Base-by-base conservation (phyloP, 179 eudicot genomes). In the Nepenthes alata region DNA sequence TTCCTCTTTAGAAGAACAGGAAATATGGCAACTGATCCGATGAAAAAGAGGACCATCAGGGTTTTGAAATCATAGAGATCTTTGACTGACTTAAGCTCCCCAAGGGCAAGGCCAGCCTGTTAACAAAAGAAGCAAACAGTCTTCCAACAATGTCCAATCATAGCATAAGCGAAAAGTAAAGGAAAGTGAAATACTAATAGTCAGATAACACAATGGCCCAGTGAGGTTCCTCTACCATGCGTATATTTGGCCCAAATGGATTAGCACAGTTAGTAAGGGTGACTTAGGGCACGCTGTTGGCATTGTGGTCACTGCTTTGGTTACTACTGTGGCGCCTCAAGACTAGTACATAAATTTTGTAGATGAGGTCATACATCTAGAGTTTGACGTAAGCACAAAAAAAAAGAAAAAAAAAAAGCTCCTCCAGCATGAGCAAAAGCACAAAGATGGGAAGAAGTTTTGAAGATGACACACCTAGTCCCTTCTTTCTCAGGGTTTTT, bases 71-170 rank as follows among this genome's bases (percentile, higher is more conserved):
- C 98, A 44, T 91, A 91, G 12, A 91, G 78, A 76, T 91, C 98
- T 81, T 89, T 91, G 45, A 91, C 88, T 1, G 98, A 91, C 73
- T 91, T 89, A 64, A 91, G 83, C 53, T 91, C 98, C 53, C 98
- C 98, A 15, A 91, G 95, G 63, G 98, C 89, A 74, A 89, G 95
- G 57, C 98, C 98, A 69, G 98, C 98, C 98, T 91, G 85, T 50
- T 61, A 14, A 61, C 41, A 13, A 47, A 37, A 68, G 16, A 54
- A 73, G 37, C 52, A 64, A 53, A 63, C 57, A 4, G 25, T 8
- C n/a, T 8, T 41, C 3, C 34, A 12, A 57, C n/a, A 11, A 58
- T 37, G 9, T 34, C 36, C 35, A 55, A 25, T 4, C 4, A 51
- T 36, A 13, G 35, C 35, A 15, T 13, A 37, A 64, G 60, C 35